Conservation (phyloP, 106 monocot genomes). For the Ottelia alismoides region DNA sequence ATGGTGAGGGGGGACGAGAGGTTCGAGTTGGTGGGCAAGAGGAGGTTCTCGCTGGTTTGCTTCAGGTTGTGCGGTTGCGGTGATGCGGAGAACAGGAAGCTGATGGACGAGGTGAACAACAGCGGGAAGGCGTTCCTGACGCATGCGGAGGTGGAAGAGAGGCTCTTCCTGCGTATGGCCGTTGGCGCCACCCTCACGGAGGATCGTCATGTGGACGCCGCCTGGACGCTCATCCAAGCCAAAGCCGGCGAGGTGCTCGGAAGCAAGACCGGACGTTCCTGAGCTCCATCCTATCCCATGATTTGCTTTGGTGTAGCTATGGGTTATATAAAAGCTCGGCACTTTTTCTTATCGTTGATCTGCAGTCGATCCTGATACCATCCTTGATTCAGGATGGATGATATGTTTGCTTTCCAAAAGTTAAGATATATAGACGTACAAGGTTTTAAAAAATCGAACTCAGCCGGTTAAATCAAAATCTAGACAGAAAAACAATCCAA, state of each 20-base stretch:
- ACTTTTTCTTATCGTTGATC: no score
- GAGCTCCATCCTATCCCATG: no score
- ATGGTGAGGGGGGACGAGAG: slow-evolving; percentile 6
- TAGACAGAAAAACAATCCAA: no score
- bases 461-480: no score
- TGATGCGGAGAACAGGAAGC: slow-evolving; percentile 8
- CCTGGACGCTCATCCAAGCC: slow-evolving; percentile 23
- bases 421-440: no score
- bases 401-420: no score
- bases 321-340: no score
- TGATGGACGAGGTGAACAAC: slow-evolving; percentile 20
- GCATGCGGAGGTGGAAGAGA: slow-evolving; percentile 23
- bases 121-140: slow-evolving; percentile 25
- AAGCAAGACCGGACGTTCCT: no score
- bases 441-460: no score
- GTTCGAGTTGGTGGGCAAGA: slow-evolving; percentile 20
- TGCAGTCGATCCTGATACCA: no score
- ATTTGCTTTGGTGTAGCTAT: no score
- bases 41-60: slow-evolving; percentile 31
- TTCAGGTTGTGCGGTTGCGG: slow-evolving; percentile 11
- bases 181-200: slow-evolving; percentile 36
- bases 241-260: slow-evolving; percentile 5
- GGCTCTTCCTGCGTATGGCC: slow-evolving; percentile 29
- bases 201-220: slow-evolving; percentile 15
- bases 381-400: no score